Evolutionary conservation across 2,329 filamentous ascomycete species (phyloP), one percentile per base, ranked within the genome.

Genomic region (Colletotrichum navitas): DNA sequence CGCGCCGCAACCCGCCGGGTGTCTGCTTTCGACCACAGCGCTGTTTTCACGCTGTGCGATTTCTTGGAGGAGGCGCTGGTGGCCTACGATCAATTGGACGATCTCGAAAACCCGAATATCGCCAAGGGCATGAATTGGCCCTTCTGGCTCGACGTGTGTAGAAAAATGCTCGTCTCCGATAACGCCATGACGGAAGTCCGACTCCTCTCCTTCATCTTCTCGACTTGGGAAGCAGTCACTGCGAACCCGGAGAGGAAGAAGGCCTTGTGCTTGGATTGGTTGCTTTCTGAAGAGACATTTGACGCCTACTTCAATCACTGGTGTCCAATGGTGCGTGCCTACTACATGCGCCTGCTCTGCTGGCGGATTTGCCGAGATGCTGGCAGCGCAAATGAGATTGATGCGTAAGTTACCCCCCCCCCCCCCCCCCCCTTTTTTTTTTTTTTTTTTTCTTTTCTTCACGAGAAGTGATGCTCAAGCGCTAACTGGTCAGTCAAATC

Each of bases 251-350:
- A 85, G 62, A 88, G 93, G 61, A 97, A 95, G 80, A 85, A 88
- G 68, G 83, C 87, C 18, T 79, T 97, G 24, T 97, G 93, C 78
- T 77, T 92, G 36, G 89, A 90, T 29, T 95, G 96, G 85, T 83
- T 98, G 49, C 83, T 98, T 16, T 88, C 91, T 8, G 91, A 93
- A 65, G 86, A 91, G 34, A 88, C 92, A 2, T 97, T 97, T 79
- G 90, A 93, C 77, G 90, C 89, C 72, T 91, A 94, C 73, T 98
- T 97, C 82, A 95, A 93, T 78, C 94, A 97, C 77, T 97, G 95
- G 94, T 97, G 94, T 77, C 94, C 95, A 0, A 97, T 97, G 95
- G 94, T 97, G 29, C 89, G 95, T 72, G 92, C 94, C 18, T 98
- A 97, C 80, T 98, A 92, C 79, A 96, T 97, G 88, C 93, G 95